Conservation (phyloP, 306 rosid species). For the cucumber (Cucumis sativus) region DNA sequence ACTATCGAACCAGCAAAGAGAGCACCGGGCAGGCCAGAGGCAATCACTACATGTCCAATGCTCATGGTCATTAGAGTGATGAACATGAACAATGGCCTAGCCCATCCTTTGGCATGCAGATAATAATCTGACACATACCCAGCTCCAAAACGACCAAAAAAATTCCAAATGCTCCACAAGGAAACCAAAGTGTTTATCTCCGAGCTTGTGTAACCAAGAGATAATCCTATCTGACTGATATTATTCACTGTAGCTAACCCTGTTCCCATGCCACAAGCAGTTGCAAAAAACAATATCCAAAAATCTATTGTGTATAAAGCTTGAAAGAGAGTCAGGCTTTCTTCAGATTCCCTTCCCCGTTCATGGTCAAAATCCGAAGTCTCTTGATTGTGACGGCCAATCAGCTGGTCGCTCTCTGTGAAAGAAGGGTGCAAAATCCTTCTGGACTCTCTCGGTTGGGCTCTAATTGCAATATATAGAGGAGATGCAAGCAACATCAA, state of each 20-base stretch:
- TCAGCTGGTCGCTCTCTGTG: conserved; percentile 6
- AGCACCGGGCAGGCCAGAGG: conserved; percentile 58
- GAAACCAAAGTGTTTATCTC: conserved; percentile 59
- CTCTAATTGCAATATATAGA: conserved; percentile 44
- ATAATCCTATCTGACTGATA: conserved; percentile 75
- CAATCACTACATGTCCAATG: conserved; percentile 52
- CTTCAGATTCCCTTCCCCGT: conserved; percentile 13
- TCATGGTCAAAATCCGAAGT: conserved; percentile 3
- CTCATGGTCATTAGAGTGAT: conserved; percentile 42
- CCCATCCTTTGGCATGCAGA: conserved; percentile 57
- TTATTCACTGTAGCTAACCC: conserved; percentile 71
- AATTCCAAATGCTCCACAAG: conserved; percentile 90
- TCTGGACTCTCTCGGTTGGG: conserved; percentile 26
- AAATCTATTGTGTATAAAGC: conserved; percentile 55
- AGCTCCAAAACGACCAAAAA: conserved; percentile 83
- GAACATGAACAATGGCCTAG: conserved; percentile 55
- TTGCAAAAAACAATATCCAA: conserved; percentile 69
- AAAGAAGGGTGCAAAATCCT: background rate
- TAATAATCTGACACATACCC: conserved; percentile 66
- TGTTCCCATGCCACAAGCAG: conserved; percentile 80
- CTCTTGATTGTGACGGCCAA: background rate
- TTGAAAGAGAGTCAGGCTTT: conserved; percentile 26
- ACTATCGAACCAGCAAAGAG: conserved; percentile 59
- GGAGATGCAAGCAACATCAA: conserved; percentile 48
- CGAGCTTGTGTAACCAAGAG: conserved; percentile 50